Conservation (phyloP, 2,329 filamentous ascomycete species). For the Paracorniculantispora psalliotae region DNA sequence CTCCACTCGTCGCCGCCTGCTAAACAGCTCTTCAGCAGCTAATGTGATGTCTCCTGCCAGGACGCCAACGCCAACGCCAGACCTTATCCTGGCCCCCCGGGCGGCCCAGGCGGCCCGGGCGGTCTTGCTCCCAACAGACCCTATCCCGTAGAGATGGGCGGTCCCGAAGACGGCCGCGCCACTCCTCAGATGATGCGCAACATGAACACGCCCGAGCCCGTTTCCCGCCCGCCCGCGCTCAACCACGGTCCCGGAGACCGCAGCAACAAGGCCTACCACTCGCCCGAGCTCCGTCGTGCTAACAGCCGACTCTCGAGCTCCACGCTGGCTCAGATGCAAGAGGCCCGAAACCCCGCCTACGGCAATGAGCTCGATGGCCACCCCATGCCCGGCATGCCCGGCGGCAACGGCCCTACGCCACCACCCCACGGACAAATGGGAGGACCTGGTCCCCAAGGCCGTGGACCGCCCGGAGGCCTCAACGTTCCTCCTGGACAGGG, state of each 20-base stretch:
- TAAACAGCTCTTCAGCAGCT: conserved; percentile 44
- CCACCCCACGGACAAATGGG: conserved; percentile 22
- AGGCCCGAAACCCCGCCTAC: conserved; percentile 27
- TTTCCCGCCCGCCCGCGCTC: conserved; percentile 73
- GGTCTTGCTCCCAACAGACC: conserved; percentile 17
- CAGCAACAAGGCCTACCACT: conserved; percentile 64
- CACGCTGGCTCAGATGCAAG: conserved; percentile 75
- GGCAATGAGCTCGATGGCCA: conserved; percentile 12
- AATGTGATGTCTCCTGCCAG: conserved; percentile 24
- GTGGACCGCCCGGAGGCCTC: no score
- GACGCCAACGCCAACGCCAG: conserved; percentile 22
- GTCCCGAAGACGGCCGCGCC: background rate
- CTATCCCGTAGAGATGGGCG: conserved; percentile 17
- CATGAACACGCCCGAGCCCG: conserved; percentile 67
- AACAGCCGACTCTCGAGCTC: conserved; percentile 79
- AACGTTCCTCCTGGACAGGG: conserved; percentile 32
- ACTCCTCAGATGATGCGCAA: conserved; percentile 35
- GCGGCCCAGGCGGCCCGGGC: background rate
- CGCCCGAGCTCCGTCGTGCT: conserved; percentile 71
- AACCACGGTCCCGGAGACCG: conserved; percentile 67
- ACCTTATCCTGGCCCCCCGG: conserved; percentile 19
- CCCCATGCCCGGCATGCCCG: background rate
- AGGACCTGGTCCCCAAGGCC: conserved; percentile 33
- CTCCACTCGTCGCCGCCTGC: conserved; percentile 33
- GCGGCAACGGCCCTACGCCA: background rate